Percentiles rank a stretch among this genome's conserved stretches.
phyloP scores from a whole-genome alignment of 1,284 basidiomycete genomes.

The Coriolopsis trogii region DNA sequence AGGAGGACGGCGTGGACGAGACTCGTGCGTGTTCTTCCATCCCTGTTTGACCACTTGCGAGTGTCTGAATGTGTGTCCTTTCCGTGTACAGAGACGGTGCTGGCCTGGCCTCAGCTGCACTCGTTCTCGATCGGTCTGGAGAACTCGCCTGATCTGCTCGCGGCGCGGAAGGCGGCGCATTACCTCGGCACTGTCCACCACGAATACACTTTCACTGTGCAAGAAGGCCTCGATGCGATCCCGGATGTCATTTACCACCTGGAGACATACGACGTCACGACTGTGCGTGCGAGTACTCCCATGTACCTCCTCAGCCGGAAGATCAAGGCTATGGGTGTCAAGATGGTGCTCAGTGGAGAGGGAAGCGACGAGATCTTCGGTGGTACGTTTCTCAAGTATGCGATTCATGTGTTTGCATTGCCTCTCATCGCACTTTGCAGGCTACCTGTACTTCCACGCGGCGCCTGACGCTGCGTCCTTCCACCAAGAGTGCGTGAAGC shows the following conservation, averaged over 20 bases:
- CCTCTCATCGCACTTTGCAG: no score
- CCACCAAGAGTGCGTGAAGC: conserved; percentile 94
- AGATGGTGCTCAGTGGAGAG: conserved; percentile 99
- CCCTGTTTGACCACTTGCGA: neutral
- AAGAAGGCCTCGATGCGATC: conserved; percentile 97
- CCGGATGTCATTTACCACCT: conserved; percentile 98
- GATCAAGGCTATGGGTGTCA: conserved; percentile 99
- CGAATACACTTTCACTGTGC: conserved; percentile 98
- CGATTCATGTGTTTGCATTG: neutral
- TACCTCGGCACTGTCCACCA: conserved; percentile 96
- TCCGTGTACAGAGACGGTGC: conserved; percentile 67
- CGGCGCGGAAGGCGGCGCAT: conserved; percentile 92
- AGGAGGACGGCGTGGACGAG: conserved; percentile 47
- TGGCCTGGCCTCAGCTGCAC: conserved; percentile 95
- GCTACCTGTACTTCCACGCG: conserved; percentile 99
- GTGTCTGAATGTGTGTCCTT: neutral
- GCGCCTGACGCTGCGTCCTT: conserved; percentile 90
- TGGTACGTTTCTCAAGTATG: conserved; percentile 49
- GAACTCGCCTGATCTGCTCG: conserved; percentile 94
- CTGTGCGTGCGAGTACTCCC: conserved; percentile 95
- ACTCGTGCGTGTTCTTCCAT: conserved; percentile 45
- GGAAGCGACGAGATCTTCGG: conserved; percentile 98
- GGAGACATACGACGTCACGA: conserved; percentile 99
- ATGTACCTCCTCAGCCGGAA: conserved; percentile 98
- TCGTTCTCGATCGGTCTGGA: conserved; percentile 98